Evolutionary conservation across 306 rosid genomes (phyloP), one percentile per base, ranked within the genome.

Genomic region (Rubus parviflorus): DNA sequence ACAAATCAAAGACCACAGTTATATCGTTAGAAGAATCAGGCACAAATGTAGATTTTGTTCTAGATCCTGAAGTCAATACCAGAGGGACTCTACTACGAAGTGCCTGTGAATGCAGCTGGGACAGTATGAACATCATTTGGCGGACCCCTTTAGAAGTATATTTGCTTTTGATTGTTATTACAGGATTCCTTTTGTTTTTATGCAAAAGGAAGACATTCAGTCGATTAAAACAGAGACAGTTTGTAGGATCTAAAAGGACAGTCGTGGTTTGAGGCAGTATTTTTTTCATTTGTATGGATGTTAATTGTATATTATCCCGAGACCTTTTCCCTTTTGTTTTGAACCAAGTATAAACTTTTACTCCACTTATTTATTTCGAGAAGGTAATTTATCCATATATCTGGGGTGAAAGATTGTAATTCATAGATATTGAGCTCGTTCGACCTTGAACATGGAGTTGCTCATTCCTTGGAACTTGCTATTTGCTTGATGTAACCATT

Each of bases 21-120:
- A 86, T 92, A 82, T 90, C 90, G 96, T 80, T 95, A 75, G 91
- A 89, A 54, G 91, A 83, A 66, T 89, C 92, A 71, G 87, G 89
- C 12, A 75, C 72, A 82, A 82, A 94, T 3, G 77, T 89, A 80
- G 97, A 95, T 90, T 95, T 95, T 85, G 86, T 92, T 83, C 97
- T 95, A 47, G 91, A 92, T 45, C 93, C 90, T 62, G 88, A 88
- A 79, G 81, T 81, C 57, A 42, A 65, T 57, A 46, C 67, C 77
- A 72, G 79, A 73, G 88, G 87, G 65, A 76, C 76, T 63, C 67
- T 81, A 72, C 78, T 84, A 20, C 85, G 48, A 71, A 86, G 86
- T 76, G 70, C 78, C 61, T 77, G 81, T 70, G 96, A 85, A 58
- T 90, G 94, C 79, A 78, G 81, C 64, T 82, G 91, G 81, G 79